phyloP scores from a whole-genome alignment of 148 eudicot species.

The Persicaria tinctoria region DNA sequence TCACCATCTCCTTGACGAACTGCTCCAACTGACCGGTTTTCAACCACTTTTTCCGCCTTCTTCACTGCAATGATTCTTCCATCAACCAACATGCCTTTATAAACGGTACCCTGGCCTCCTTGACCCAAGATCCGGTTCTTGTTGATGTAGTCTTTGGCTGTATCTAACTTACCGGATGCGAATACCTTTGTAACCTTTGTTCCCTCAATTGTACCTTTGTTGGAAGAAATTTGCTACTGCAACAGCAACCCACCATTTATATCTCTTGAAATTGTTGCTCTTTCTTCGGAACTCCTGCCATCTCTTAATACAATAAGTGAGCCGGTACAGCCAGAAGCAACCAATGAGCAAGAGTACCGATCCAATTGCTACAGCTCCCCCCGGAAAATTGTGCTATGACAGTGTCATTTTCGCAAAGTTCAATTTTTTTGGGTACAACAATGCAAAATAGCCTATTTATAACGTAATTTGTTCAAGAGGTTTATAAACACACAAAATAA shows the following conservation, averaged over 20 bases:
- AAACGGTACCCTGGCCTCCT: constrained; percentile 33
- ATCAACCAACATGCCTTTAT: constrained; percentile 30
- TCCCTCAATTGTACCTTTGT: constrained; percentile 17
- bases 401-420: no score
- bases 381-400: no score
- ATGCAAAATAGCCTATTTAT: no score
- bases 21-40: constrained; percentile 13
- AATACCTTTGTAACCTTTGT: constrained; percentile 22
- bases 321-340: constrained; percentile 2
- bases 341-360: constrained; percentile 16
- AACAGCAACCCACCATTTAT: constrained; percentile 27
- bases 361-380: not conserved
- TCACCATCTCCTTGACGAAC: constrained; percentile 32
- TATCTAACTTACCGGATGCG: constrained; percentile 17
- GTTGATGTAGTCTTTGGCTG: constrained; percentile 28
- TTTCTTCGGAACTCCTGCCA: constrained; percentile 5
- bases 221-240: constrained; percentile 23
- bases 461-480: no score
- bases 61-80: constrained; percentile 33
- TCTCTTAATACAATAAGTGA: constrained; percentile 4
- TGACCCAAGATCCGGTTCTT: constrained; percentile 16
- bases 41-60: constrained; percentile 22
- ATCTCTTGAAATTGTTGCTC: constrained; percentile 17
- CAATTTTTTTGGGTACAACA: no score
- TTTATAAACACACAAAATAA: no score